A percentile compares a stretch with the other conserved stretches of the same genome.
Conservation (phyloP, 768 basidiomycete species). For the Lactarius evosmus region DNA sequence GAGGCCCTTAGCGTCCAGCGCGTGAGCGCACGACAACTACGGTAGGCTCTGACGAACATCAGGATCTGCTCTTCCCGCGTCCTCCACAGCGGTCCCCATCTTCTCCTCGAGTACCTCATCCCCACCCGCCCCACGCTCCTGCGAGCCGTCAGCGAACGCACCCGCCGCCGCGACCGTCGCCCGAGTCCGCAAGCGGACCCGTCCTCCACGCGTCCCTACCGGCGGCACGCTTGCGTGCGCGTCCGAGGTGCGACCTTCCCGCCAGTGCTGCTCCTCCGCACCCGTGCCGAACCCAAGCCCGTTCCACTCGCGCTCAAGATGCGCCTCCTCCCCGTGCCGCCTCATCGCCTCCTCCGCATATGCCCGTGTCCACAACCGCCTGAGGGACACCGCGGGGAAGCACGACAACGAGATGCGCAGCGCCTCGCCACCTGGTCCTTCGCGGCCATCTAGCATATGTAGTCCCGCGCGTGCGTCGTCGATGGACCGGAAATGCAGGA, state of each 20-base stretch:
- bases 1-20: not conserved
- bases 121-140: not conserved
- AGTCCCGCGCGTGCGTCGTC: constrained; percentile 7
- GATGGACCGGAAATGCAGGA: not conserved
- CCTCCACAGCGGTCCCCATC: not conserved
- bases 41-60: not conserved
- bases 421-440: not conserved
- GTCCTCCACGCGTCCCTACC: constrained; percentile 15
- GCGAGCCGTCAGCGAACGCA: not conserved
- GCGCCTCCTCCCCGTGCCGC: not conserved
- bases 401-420: constrained; percentile 7
- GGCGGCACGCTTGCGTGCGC: not conserved
- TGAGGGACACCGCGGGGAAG: not conserved
- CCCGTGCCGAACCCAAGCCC: constrained; percentile 14
- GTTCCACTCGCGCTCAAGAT: not conserved
- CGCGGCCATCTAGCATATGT: not conserved
- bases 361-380: constrained; percentile 1
- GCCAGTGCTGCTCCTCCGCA: not conserved
- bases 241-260: too few species aligned
- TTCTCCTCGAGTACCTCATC: not conserved
- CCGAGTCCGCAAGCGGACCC: not conserved
- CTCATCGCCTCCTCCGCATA: not conserved
- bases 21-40: not conserved
- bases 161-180: not conserved
- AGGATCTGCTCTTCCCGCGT: not conserved